phyloP scores from a whole-genome alignment of 305 asterid genomes.

The Fraxinus velutina region DNA sequence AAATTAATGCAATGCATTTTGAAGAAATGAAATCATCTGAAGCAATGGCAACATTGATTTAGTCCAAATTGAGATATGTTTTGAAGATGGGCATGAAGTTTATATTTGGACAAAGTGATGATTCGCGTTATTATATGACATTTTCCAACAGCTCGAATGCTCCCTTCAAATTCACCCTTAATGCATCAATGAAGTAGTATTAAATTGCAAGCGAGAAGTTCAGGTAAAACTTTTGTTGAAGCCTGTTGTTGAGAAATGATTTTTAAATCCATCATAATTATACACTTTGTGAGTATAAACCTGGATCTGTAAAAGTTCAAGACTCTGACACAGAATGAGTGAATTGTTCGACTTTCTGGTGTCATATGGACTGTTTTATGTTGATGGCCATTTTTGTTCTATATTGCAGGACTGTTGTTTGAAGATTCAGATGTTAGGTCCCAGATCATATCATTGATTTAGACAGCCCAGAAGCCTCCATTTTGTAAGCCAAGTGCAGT shows the following conservation, averaged over 20 bases:
- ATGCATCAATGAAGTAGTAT: neutral
- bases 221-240: neutral
- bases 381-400: constrained; percentile 6
- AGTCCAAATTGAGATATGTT: neutral
- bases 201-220: neutral
- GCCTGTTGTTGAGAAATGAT: neutral
- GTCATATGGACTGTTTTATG: neutral
- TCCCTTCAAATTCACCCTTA: neutral
- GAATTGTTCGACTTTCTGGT: neutral
- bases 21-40: neutral
- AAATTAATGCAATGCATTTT: neutral
- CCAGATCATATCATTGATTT: constrained; percentile 13
- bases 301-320: neutral
- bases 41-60: neutral
- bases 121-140: neutral
- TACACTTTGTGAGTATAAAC: neutral
- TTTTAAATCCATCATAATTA: neutral
- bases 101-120: constrained; percentile 1
- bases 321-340: neutral
- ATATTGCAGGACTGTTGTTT: constrained; percentile 25
- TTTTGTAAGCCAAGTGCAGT: constrained; percentile 24
- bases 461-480: constrained; percentile 11
- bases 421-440: constrained; percentile 15
- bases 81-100: neutral
- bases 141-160: neutral